phyloP scores from a whole-genome alignment of 2,329 filamentous ascomycete genomes.

The Cladophialophora bantiana region DNA sequence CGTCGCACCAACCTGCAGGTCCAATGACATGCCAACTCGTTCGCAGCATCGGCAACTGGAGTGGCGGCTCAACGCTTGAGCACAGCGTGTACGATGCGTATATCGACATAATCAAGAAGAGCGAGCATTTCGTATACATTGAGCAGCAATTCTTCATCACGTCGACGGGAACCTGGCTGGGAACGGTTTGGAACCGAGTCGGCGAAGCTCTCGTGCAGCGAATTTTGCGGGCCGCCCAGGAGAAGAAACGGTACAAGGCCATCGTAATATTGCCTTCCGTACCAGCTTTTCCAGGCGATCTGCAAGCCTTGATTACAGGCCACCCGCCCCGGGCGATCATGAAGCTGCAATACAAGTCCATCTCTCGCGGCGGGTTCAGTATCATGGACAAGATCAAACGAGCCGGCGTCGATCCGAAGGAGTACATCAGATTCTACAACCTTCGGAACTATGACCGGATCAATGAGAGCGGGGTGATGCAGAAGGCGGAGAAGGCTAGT shows the following conservation, averaged over 20 bases:
- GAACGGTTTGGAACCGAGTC: constrained; percentile 77
- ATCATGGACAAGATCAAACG: constrained; percentile 74
- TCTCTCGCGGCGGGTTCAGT: constrained; percentile 76
- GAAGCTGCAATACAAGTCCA: constrained; percentile 84
- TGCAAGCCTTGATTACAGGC: constrained; percentile 76
- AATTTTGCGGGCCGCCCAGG: constrained; percentile 72
- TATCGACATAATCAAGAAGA: constrained; percentile 71
- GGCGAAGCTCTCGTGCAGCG: constrained; percentile 79
- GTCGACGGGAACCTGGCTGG: constrained; percentile 72
- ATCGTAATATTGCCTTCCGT: constrained; percentile 80
- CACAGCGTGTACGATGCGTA: constrained; percentile 90
- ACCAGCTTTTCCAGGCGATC: constrained; percentile 80
- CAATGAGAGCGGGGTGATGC: constrained; percentile 58
- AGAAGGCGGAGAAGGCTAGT: constrained; percentile 49
- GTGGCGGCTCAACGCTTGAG: constrained; percentile 64
- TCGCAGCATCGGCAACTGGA: constrained; percentile 62
- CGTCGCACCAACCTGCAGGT: constrained; percentile 70
- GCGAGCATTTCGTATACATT: constrained; percentile 77
- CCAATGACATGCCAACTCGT: constrained; percentile 47
- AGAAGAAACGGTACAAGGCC: constrained; percentile 72
- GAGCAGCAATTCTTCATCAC: constrained; percentile 92
- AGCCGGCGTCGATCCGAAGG: constrained; percentile 70
- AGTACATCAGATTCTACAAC: constrained; percentile 85
- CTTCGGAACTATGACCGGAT: constrained; percentile 83
- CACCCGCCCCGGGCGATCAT: constrained; percentile 82